phyloP scores from a whole-genome alignment of 768 basidiomycete species.

The Clitopilus passeckerianus region DNA sequence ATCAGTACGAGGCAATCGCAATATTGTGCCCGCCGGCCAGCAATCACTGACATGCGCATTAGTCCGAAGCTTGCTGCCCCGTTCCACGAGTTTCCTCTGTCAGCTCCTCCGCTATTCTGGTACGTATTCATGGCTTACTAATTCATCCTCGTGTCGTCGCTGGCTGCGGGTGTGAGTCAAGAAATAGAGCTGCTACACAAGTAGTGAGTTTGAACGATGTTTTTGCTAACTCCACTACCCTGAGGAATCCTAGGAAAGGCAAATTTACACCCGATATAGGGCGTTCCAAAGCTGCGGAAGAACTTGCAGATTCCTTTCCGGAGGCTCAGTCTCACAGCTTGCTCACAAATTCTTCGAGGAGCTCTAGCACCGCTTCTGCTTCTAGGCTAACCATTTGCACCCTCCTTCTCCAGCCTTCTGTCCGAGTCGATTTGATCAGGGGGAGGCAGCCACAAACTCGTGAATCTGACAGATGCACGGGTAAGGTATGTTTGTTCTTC shows the following conservation, averaged over 20 bases:
- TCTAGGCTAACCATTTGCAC: not conserved
- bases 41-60: not conserved
- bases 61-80: not conserved
- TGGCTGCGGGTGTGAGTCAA: not conserved
- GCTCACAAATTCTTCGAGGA: not conserved
- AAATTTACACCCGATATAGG: not conserved
- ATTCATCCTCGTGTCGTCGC: not conserved
- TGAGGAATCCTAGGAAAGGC: not conserved
- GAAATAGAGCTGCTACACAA: not conserved
- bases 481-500: not conserved
- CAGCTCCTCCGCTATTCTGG: not conserved
- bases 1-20: not conserved
- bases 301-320: not conserved
- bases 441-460: not conserved
- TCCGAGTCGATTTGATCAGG: not conserved
- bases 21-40: not conserved
- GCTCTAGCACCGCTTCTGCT: not conserved
- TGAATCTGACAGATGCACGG: not conserved
- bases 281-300: not conserved
- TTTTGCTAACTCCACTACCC: not conserved
- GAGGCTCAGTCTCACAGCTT: no score
- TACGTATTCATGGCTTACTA: not conserved
- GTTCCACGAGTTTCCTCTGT: not conserved
- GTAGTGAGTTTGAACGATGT: not conserved
- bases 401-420: not conserved